phyloP scores from a whole-genome alignment of 2,329 filamentous ascomycete genomes.

The Geoglossum cookeanum region DNA sequence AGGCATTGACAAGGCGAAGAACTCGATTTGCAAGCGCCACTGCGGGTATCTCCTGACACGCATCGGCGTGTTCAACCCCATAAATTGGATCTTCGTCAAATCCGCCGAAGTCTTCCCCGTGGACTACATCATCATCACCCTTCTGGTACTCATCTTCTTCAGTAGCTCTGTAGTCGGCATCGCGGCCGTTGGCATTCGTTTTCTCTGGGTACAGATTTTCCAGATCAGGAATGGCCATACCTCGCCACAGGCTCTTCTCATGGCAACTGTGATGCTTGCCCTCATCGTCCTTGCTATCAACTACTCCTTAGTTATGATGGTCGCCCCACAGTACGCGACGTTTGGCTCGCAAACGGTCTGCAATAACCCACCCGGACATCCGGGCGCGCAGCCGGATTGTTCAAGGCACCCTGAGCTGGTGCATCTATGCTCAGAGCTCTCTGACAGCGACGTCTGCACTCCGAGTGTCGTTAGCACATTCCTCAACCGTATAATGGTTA shows the following conservation, averaged over 20 bases:
- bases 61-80: constrained; percentile 83
- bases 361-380: constrained; percentile 43
- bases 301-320: constrained; percentile 78
- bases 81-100: constrained; percentile 77
- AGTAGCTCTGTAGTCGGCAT: constrained; percentile 73
- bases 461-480: constrained; percentile 84
- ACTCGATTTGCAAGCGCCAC: constrained; percentile 74
- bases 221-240: constrained; percentile 77
- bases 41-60: constrained; percentile 84
- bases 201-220: constrained; percentile 90
- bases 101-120: constrained; percentile 71
- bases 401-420: constrained; percentile 50
- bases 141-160: constrained; percentile 77
- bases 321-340: constrained; percentile 89
- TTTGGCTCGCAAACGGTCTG: constrained; percentile 94
- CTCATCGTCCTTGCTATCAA: constrained; percentile 82
- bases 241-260: constrained; percentile 74
- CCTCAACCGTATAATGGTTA: constrained; percentile 77
- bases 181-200: constrained; percentile 74
- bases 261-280: constrained; percentile 79
- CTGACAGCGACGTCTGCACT: constrained; percentile 61
- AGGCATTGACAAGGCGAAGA: constrained; percentile 86
- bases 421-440: constrained; percentile 61
- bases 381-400: constrained; percentile 57
- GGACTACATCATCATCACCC: constrained; percentile 76